Conservation (phyloP, 1,139 yeast genomes). For the Debaryomycetaceae sp. region DNA sequence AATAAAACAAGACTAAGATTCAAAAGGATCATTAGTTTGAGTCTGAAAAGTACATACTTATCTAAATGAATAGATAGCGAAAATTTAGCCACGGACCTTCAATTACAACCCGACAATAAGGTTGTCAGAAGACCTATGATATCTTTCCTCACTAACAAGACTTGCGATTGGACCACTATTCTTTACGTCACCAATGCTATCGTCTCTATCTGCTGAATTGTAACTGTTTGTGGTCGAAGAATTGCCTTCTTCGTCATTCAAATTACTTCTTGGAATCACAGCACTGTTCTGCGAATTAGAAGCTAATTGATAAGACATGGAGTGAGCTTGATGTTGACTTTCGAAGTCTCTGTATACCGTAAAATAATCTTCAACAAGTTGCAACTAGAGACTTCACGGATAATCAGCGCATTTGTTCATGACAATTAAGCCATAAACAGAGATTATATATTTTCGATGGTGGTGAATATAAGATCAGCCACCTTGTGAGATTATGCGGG, state of each 20-base stretch:
- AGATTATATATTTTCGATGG: not conserved
- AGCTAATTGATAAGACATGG: not conserved
- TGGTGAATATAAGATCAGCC: not conserved
- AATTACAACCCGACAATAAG: constrained; percentile 27
- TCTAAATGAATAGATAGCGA: not conserved
- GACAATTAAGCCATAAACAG: not conserved
- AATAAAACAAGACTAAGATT: too few relatives aligned
- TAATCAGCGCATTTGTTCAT: too few relatives aligned
- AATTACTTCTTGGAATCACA: not conserved
- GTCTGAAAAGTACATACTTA: not conserved
- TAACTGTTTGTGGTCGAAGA: not conserved
- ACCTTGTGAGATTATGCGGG: not conserved
- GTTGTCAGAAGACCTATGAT: constrained; percentile 28
- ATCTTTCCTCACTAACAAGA: constrained; percentile 19
- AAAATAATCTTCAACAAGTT: too few relatives aligned
- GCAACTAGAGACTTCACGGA: too few relatives aligned
- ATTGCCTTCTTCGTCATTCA: not conserved
- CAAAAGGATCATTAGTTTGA: too few relatives aligned
- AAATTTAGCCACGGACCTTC: not conserved
- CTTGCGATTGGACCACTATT: constrained; percentile 7
- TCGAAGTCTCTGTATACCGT: too few relatives aligned
- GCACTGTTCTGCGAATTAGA: not conserved
- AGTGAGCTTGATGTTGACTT: not conserved
- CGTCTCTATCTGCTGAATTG: not conserved
- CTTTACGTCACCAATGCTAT: not conserved